Conservation (phyloP, 441 rosid species). For the Populus hybrid region DNA sequence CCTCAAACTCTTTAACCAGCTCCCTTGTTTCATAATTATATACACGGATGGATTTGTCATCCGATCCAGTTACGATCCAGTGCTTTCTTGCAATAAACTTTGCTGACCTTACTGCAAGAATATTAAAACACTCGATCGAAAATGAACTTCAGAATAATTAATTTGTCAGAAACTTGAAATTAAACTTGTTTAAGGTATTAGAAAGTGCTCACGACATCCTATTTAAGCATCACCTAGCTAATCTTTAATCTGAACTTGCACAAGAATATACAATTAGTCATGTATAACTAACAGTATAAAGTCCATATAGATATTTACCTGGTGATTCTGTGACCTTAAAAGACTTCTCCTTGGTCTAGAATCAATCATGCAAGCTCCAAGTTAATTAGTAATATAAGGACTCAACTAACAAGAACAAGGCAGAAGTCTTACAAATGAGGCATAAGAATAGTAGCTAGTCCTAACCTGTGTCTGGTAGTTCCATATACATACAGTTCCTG, state of each 20-base stretch:
- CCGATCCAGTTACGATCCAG: conserved; percentile 70
- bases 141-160: not conserved
- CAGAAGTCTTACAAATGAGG: not conserved
- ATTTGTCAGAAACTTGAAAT: not conserved
- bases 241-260: too few relatives aligned
- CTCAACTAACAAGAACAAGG: too few relatives aligned
- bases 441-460: not conserved
- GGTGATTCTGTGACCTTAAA: conserved; percentile 60
- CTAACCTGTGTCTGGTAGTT: conserved; percentile 81
- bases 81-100: conserved; percentile 60
- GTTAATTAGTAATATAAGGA: not conserved
- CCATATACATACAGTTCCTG: conserved; percentile 26
- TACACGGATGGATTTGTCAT: conserved; percentile 61
- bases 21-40: conserved; percentile 76
- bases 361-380: not conserved
- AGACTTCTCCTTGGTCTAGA: conserved; percentile 49
- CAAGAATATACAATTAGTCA: too few relatives aligned
- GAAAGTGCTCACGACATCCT: not conserved
- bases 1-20: conserved; percentile 77
- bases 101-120: conserved; percentile 61
- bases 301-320: conserved; percentile 3
- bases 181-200: not conserved
- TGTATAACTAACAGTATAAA: too few relatives aligned
- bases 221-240: too few relatives aligned
- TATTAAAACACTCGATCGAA: not conserved